Evolutionary conservation across 2,329 filamentous ascomycete genomes (phyloP), one percentile per base, ranked within the genome.

Genomic region (Cercospora janseana): DNA sequence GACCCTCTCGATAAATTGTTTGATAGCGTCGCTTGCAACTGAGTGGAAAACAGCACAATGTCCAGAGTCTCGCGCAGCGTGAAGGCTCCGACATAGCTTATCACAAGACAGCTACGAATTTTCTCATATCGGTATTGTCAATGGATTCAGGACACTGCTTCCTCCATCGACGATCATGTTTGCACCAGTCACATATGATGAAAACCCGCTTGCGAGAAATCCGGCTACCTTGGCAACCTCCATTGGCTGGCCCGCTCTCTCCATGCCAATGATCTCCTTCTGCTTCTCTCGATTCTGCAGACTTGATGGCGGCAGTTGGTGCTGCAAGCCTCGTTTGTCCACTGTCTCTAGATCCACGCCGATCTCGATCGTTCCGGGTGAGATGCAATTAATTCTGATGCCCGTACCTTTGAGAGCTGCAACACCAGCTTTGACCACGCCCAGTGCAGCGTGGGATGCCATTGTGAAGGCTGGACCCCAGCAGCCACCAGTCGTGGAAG

Each of bases 161-260:
- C 81, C 81, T 3, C 80, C 81, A 68, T 84, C 81, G 10, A 83
- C 80, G 10, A 82, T 75, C 59, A 84, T 65, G 62, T 84, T 83
- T 2, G 78, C 72, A 1, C 81, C 81, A 0, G 78, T 83, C 34
- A 84, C 73, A 65, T 84, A 84, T 49, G 75, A 79, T 54, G 77
- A 80, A 64, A 85, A 84, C 0, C 79, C 79, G 64, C 75, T 80
- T 2, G 81, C 80, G 55, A 85, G 68, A 61, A 85, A 85, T 0
- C 81, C 81, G 0, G 78, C 80, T 3, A 83, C 80, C 27, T 78
- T 68, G 1, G 74, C 81, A 7, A 85, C 78, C 61, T 84, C 81
- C 43, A 76, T 75, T 0, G 80, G 78, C 13, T 74, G 62, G 0
- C 80, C 81, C 6, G 78, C 72, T 51, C 80, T 72, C 65, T 83